phyloP scores from a whole-genome alignment of 2,329 filamentous ascomycete species.

The Alternaria arbusti region DNA sequence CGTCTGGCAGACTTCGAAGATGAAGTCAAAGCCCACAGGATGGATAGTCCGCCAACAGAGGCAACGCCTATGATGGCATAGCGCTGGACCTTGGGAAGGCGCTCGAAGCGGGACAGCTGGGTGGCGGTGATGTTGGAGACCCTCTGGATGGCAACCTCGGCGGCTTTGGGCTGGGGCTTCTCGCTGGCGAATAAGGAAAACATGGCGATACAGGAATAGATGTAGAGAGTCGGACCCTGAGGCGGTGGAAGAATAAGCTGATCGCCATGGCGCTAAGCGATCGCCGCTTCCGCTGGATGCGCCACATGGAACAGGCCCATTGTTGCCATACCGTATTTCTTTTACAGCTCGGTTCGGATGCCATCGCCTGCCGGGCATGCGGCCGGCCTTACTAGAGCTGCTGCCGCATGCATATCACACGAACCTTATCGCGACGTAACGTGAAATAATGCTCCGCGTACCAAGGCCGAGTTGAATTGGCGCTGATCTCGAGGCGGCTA shows the following conservation, averaged over 20 bases:
- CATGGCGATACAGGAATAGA: slow-evolving; percentile 25
- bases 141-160: slow-evolving; percentile 13
- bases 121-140: slow-evolving; percentile 15
- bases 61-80: slow-evolving; percentile 31
- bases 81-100: slow-evolving; percentile 21
- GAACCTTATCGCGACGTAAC: slow-evolving; percentile 7
- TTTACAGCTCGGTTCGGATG: neutral
- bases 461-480: slow-evolving; percentile 6
- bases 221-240: slow-evolving; percentile 19
- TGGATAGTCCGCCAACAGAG: slow-evolving; percentile 34
- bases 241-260: slow-evolving; percentile 24
- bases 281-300: slow-evolving; percentile 9
- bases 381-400: neutral
- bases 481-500: slow-evolving; percentile 20
- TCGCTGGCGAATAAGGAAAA: slow-evolving; percentile 27
- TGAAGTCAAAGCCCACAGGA: slow-evolving; percentile 28
- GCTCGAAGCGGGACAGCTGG: slow-evolving; percentile 24
- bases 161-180: slow-evolving; percentile 14
- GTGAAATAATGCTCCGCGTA: slow-evolving; percentile 2
- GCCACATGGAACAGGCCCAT: slow-evolving; percentile 5
- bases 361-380: neutral
- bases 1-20: slow-evolving; percentile 22
- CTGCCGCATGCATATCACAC: slow-evolving; percentile 1
- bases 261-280: slow-evolving; percentile 23
- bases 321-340: neutral